Percentiles rank a stretch among this genome's conserved stretches.
Evolutionary conservation across 2,329 filamentous ascomycete genomes (phyloP).

Genomic region (Colletotrichum chlorophyti): DNA sequence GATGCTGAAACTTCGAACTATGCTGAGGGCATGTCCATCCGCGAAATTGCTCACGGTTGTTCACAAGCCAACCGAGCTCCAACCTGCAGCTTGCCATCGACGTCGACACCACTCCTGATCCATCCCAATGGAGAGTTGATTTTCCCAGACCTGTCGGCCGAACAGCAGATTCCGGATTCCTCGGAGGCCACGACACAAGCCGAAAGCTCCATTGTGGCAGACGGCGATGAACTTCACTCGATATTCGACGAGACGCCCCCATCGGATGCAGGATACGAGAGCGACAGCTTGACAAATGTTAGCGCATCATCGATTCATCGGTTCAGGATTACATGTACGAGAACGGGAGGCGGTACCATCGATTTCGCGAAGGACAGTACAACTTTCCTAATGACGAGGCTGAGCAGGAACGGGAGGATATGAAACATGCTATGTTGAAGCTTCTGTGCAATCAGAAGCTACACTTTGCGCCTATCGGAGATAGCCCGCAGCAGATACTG

Average conservation of each 20-base stretch:
- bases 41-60: not conserved
- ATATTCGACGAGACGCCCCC: constrained; percentile 28
- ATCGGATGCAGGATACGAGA: constrained; percentile 46
- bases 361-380: constrained; percentile 60
- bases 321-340: constrained; percentile 58
- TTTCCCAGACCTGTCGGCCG: constrained; percentile 42
- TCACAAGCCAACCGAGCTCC: not conserved
- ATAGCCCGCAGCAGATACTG: constrained; percentile 56
- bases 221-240: constrained; percentile 36
- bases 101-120: constrained; percentile 39
- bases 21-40: not conserved
- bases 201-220: constrained; percentile 44
- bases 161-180: constrained; percentile 44
- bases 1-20: too few species aligned
- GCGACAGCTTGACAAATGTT: constrained; percentile 42
- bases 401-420: constrained; percentile 64
- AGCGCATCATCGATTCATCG: constrained; percentile 47
- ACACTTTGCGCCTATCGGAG: constrained; percentile 58
- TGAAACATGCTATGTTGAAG: constrained; percentile 61
- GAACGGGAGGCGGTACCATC: constrained; percentile 66
- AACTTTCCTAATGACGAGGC: constrained; percentile 67
- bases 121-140: constrained; percentile 46
- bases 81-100: not conserved
- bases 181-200: constrained; percentile 44
- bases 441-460: constrained; percentile 54